These are phyloP conservation scores for Cryptosporidium parvum DNA, from an alignment of 169 alveolate genomes.

Conservation along the genomic window DNA sequence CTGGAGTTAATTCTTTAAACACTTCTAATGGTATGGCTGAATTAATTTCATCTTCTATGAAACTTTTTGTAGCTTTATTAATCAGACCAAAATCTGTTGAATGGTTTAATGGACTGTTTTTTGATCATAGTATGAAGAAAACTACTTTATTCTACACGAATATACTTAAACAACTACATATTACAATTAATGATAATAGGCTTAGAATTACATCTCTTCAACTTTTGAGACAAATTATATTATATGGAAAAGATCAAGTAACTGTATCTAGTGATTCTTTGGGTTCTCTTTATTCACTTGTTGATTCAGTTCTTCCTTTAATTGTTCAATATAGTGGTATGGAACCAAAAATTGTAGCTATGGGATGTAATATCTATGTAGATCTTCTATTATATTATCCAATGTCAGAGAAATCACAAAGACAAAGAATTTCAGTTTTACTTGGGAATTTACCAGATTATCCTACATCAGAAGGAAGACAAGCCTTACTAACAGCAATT, in stretches of 20 bases:
- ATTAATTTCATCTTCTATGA: conserved; percentile 48
- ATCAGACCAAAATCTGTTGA: conserved; percentile 43
- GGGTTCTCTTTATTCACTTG: conserved; percentile 59
- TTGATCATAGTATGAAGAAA: neutral
- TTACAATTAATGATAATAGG: conserved; percentile 57
- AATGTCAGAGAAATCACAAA: conserved; percentile 52
- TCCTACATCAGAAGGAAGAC: conserved; percentile 69
- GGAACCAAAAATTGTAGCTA: conserved; percentile 61
- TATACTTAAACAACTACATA: conserved; percentile 41
- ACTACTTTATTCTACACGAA: conserved; percentile 22
- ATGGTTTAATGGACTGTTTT: conserved; percentile 59
- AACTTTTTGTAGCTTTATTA: conserved; percentile 39
- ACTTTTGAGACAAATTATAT: conserved; percentile 35
- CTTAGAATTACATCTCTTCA: conserved; percentile 54
- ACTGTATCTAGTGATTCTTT: conserved; percentile 54
- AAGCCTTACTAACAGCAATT: conserved; percentile 33
- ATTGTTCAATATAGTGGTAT: conserved; percentile 48
- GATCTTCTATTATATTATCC: conserved; percentile 60
- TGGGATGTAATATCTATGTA: conserved; percentile 44
- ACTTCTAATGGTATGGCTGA: conserved; percentile 50
- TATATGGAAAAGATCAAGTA: conserved; percentile 55
- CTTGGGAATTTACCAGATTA: conserved; percentile 54
- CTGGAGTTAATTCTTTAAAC: conserved; percentile 14
- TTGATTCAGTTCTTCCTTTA: conserved; percentile 40
- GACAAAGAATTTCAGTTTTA: conserved; percentile 50